Conservation (phyloP, 2,329 filamentous ascomycete species). For the Ascochyta clinopodiicola region DNA sequence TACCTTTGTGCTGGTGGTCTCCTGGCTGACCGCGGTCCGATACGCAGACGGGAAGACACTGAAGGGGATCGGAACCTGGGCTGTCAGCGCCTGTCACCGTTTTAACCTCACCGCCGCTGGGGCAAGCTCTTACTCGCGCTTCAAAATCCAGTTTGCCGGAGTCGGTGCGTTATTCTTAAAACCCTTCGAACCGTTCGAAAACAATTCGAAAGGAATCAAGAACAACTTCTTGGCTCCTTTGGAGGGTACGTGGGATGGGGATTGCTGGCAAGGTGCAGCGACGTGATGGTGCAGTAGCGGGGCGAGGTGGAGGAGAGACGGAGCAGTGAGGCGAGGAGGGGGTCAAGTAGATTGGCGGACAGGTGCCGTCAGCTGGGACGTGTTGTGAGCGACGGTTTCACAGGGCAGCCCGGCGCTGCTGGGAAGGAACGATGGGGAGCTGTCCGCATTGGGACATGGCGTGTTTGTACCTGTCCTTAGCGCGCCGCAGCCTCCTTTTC, state of each 20-base stretch:
- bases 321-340: constrained; percentile 40
- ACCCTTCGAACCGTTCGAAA: constrained; percentile 61
- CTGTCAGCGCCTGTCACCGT: constrained; percentile 20
- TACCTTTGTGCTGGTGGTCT: constrained; percentile 77
- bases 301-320: constrained; percentile 46
- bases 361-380: constrained; percentile 32
- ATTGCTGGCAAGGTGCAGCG: constrained; percentile 33
- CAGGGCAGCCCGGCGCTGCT: constrained; percentile 25
- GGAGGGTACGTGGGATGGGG: constrained; percentile 34
- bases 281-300: constrained; percentile 46
- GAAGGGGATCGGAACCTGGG: constrained; percentile 80
- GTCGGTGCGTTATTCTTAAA: constrained; percentile 76
- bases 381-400: constrained; percentile 38
- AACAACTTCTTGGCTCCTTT: constrained; percentile 59
- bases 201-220: constrained; percentile 71
- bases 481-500: constrained; percentile 36
- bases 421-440: constrained; percentile 27
- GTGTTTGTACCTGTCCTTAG: constrained; percentile 28
- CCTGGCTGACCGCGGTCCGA: constrained; percentile 65
- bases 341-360: constrained; percentile 45
- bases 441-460: constrained; percentile 24
- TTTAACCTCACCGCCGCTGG: not conserved
- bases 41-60: constrained; percentile 99
- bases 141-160: constrained; percentile 99
- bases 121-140: constrained; percentile 75